phyloP scores from a whole-genome alignment of 2,329 filamentous ascomycete species.

The Lizonia empirigonia region DNA sequence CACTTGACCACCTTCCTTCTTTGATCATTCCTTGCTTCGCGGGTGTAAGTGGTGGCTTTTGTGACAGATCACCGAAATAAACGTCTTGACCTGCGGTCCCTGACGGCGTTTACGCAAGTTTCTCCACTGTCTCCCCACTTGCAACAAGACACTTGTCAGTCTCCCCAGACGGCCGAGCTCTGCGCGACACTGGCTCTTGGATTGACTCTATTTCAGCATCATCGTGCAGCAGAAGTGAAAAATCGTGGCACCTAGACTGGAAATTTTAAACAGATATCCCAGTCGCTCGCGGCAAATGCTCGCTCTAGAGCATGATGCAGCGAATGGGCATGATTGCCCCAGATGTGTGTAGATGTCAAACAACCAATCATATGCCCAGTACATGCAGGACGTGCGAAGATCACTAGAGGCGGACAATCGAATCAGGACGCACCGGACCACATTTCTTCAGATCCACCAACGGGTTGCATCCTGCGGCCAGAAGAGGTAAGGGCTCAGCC shows the following conservation, averaged over 20 bases:
- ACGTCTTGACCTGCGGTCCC: conserved; percentile 11
- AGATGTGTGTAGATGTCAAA: conserved; percentile 8
- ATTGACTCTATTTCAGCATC: conserved; percentile 11
- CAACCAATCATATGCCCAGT: conserved; percentile 25
- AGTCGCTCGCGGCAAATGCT: conserved; percentile 9
- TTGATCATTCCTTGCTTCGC: conserved; percentile 1
- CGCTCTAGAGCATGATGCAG: conserved; percentile 11
- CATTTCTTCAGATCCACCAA: conserved; percentile 28
- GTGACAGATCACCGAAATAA: conserved; percentile 3
- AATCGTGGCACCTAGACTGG: conserved; percentile 6
- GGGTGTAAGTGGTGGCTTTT: conserved; percentile 14
- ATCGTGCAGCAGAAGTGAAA: conserved; percentile 14
- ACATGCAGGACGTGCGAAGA: conserved; percentile 34
- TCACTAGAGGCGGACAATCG: conserved; percentile 22
- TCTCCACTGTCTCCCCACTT: conserved; percentile 22
- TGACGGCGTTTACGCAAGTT: conserved; percentile 21
- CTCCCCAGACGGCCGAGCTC: conserved; percentile 5
- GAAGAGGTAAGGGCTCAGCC: conserved; percentile 6
- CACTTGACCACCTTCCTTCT: conserved; percentile 16
- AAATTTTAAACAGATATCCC: conserved; percentile 10
- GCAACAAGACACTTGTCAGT: conserved; percentile 11
- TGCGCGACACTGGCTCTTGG: conserved; percentile 1
- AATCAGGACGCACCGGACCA: conserved; percentile 26
- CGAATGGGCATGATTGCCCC: conserved; percentile 23
- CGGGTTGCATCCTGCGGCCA: conserved; percentile 26